Evolutionary conservation across 2,329 filamentous ascomycete genomes (phyloP).

Genomic region (Colletotrichum limetticola): DNA sequence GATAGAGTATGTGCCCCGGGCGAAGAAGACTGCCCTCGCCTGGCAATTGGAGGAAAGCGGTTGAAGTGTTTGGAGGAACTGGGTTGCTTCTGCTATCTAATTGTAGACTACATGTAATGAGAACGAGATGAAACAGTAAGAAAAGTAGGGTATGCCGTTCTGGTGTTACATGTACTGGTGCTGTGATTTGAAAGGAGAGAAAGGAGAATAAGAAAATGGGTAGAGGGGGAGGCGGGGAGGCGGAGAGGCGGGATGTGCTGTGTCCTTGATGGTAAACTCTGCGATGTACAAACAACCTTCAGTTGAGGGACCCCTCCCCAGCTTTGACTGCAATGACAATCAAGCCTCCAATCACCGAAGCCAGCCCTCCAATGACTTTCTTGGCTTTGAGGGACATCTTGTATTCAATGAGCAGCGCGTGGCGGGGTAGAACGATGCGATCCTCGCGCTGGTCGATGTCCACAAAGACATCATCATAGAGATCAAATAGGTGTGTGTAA

Average conservation of each 20-base stretch:
- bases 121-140: too few relatives aligned
- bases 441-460: background rate
- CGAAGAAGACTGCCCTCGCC: background rate
- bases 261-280: background rate
- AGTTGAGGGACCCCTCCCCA: background rate
- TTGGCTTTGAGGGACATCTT: background rate
- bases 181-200: too few relatives aligned
- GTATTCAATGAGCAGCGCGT: background rate
- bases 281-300: background rate
- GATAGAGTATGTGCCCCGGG: slow-evolving; percentile 3
- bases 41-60: slow-evolving; percentile 12
- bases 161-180: too few relatives aligned
- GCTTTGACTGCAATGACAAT: background rate
- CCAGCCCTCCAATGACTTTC: background rate
- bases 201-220: too few relatives aligned
- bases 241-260: too few relatives aligned
- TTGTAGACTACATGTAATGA: too few relatives aligned
- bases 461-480: background rate
- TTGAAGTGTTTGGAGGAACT: background rate
- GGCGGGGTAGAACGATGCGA: background rate
- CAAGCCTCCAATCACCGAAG: background rate
- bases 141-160: too few relatives aligned
- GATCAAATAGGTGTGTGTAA: background rate
- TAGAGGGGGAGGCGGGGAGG: too few relatives aligned
- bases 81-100: too few relatives aligned